Percentiles rank a stretch among this genome's conserved stretches.
These are phyloP conservation scores for Coffea canephora DNA, from an alignment of 257 asterid genomes.

Conservation along the genomic window DNA sequence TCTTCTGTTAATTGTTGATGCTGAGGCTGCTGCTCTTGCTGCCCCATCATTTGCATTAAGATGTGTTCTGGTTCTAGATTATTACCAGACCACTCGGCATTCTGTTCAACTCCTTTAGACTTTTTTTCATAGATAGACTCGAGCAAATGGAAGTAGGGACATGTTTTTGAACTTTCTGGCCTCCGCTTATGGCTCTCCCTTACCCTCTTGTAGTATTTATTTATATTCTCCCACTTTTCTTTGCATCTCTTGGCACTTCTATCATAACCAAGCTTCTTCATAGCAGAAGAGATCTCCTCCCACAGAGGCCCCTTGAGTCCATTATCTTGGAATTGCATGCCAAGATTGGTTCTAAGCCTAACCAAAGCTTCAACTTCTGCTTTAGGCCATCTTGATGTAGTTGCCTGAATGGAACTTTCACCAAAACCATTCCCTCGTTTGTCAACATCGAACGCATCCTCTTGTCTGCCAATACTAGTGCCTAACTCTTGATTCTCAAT, in stretches of 20 bases:
- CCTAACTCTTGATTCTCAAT: conserved; percentile 26
- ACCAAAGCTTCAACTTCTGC: conserved; percentile 73
- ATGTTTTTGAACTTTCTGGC: conserved; percentile 63
- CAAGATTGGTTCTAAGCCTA: conserved; percentile 54
- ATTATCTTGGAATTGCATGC: conserved; percentile 48
- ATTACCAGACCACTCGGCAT: conserved; percentile 34
- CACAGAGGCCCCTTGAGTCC: conserved; percentile 71
- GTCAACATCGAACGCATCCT: conserved; percentile 26
- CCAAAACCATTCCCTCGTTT: conserved; percentile 37
- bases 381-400: conserved; percentile 79
- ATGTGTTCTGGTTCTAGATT: conserved; percentile 57
- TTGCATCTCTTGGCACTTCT: conserved; percentile 77
- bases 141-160: conserved; percentile 62
- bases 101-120: conserved; percentile 33
- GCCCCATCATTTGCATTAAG: conserved; percentile 65
- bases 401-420: conserved; percentile 32
- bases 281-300: conserved; percentile 67
- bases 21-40: conserved; percentile 34
- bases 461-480: conserved; percentile 25
- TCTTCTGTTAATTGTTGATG: conserved; percentile 32
- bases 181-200: conserved; percentile 64
- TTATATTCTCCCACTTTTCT: conserved; percentile 89
- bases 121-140: conserved; percentile 60
- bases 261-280: conserved; percentile 66
- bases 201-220: conserved; percentile 73